Percentiles rank a stretch among this genome's conserved stretches.
These are phyloP conservation scores for Malus hybrid DNA, from an alignment of 331 rosid genomes.

Conservation along the genomic window DNA sequence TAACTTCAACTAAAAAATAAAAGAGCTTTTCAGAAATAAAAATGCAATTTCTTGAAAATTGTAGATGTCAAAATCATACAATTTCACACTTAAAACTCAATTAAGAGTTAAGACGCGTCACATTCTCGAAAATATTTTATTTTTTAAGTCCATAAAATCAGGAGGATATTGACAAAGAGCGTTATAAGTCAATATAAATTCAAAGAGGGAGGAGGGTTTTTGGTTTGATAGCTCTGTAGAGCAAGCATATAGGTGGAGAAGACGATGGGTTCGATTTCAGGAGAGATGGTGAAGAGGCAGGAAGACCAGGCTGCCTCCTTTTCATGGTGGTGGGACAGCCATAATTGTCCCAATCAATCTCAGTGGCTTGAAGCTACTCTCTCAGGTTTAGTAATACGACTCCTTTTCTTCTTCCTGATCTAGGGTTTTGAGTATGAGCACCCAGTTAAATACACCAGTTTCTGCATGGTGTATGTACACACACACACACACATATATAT, in stretches of 20 bases:
- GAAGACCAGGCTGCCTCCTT: slow-evolving; percentile 1
- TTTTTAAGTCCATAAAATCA: not conserved
- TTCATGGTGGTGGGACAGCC: slow-evolving; percentile 27
- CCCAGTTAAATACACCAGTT: no score
- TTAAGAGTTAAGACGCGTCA: no score
- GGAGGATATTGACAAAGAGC: not conserved
- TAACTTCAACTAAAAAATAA: no score
- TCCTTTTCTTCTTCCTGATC: not conserved
- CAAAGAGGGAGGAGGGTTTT: not conserved
- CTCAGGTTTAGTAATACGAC: slow-evolving; percentile 17
- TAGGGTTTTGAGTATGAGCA: not conserved
- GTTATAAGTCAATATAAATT: not conserved
- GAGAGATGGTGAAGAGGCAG: not conserved
- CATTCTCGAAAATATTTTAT: not conserved
- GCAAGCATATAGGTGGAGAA: not conserved
- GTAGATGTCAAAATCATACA: no score
- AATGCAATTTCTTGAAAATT: no score
- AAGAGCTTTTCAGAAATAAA: no score
- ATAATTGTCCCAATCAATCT: slow-evolving; percentile 18
- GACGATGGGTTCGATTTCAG: not conserved
- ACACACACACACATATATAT: no score
- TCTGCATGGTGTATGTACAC: not conserved
- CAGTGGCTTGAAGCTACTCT: slow-evolving; percentile 34
- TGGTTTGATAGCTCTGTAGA: not conserved
- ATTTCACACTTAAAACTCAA: no score